These are phyloP conservation scores for Phytophthora pistaciae DNA, from an alignment of 352 stramenopile genomes.

Conservation along the genomic window DNA sequence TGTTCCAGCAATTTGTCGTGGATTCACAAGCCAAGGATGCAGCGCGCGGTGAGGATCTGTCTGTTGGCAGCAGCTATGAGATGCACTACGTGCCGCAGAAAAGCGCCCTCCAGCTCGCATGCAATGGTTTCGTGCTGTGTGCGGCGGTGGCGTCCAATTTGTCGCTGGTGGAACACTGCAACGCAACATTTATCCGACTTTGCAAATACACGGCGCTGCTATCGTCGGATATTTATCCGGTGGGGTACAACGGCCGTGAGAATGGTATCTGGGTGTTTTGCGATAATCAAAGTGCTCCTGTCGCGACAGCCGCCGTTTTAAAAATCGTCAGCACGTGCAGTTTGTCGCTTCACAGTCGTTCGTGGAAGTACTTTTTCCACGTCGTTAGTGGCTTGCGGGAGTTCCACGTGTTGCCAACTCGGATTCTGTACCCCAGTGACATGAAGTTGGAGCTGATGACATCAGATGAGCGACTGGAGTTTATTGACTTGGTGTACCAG, in stretches of 20 bases:
- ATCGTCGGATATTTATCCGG: slow-evolving; percentile 64
- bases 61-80: slow-evolving; percentile 34
- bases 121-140: slow-evolving; percentile 79
- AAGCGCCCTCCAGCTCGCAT: slow-evolving; percentile 75
- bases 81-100: slow-evolving; percentile 77
- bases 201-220: slow-evolving; percentile 75
- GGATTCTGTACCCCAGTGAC: slow-evolving; percentile 49
- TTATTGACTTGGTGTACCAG: slow-evolving; percentile 63
- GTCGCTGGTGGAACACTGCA: slow-evolving; percentile 61
- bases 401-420: slow-evolving; percentile 65
- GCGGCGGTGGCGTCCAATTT: slow-evolving; percentile 68
- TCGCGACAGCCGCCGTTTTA: slow-evolving; percentile 75
- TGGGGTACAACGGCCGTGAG: slow-evolving; percentile 64
- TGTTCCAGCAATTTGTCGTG: slow-evolving; percentile 80
- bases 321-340: slow-evolving; percentile 76
- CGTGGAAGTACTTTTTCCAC: slow-evolving; percentile 78
- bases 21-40: slow-evolving; percentile 62
- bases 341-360: slow-evolving; percentile 52
- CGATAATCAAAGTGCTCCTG: slow-evolving; percentile 70
- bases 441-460: slow-evolving; percentile 52
- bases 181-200: slow-evolving; percentile 66
- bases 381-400: slow-evolving; percentile 66
- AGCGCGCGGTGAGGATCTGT: slow-evolving; percentile 31
- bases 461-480: slow-evolving; percentile 55
- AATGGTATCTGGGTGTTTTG: slow-evolving; percentile 73